Conservation (phyloP, 2,329 filamentous ascomycete genomes). For the Aspergillus unguis region DNA sequence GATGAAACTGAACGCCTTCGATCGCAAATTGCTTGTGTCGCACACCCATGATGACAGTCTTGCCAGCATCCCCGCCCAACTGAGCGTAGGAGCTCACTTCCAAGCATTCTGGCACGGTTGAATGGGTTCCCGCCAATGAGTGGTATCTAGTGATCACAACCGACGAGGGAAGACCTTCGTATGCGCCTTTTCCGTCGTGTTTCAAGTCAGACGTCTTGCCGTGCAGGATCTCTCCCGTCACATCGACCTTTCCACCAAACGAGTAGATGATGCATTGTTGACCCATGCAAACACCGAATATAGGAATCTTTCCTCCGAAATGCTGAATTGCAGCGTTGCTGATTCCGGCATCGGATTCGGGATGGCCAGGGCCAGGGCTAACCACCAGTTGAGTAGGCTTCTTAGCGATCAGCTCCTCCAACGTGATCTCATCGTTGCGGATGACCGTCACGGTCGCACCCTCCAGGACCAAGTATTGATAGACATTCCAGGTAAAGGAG, state of each 20-base stretch:
- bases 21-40: conserved; percentile 85
- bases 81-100: conserved; percentile 90
- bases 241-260: conserved; percentile 86
- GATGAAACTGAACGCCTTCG: conserved; percentile 98
- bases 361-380: conserved; percentile 92
- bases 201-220: conserved; percentile 90
- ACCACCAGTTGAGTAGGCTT: conserved; percentile 92
- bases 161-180: conserved; percentile 72
- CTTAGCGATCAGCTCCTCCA: conserved; percentile 77
- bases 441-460: conserved; percentile 86
- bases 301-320: conserved; percentile 90
- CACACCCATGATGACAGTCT: conserved; percentile 93
- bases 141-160: conserved; percentile 93
- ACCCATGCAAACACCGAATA: conserved; percentile 98
- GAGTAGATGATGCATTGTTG: conserved; percentile 97
- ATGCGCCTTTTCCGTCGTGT: conserved; percentile 91
- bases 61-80: conserved; percentile 64
- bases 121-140: conserved; percentile 86
- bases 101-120: conserved; percentile 78
- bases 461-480: conserved; percentile 96
- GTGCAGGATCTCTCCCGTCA: conserved; percentile 93
- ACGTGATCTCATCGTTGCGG: conserved; percentile 84
- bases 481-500: conserved; percentile 99
- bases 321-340: conserved; percentile 87
- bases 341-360: conserved; percentile 83